Conservation (phyloP, 2,329 filamentous ascomycete genomes). For the Hymenoscyphus infarciens region DNA sequence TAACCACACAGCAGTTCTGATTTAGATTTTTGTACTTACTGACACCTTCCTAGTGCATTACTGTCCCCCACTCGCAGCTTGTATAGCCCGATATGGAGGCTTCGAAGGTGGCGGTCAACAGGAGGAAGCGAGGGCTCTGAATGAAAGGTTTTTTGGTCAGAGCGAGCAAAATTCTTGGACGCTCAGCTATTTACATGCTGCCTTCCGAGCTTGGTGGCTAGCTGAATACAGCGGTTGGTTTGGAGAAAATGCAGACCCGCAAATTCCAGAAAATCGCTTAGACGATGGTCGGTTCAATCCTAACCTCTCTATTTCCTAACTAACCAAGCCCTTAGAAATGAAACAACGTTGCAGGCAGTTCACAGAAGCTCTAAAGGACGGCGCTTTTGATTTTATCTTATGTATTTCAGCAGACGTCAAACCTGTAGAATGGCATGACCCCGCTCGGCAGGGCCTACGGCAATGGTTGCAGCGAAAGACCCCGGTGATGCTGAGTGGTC, state of each 20-base stretch:
- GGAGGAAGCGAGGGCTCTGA: constrained; percentile 65
- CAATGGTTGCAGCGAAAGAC: constrained; percentile 80
- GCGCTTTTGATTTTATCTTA: constrained; percentile 87
- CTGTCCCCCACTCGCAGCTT: constrained; percentile 73
- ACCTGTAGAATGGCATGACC: constrained; percentile 80
- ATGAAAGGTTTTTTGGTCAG: constrained; percentile 63
- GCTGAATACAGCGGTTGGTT: constrained; percentile 91
- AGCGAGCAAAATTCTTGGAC: constrained; percentile 68
- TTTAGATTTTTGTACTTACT: constrained; percentile 12
- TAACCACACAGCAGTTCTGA: background rate
- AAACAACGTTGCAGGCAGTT: constrained; percentile 70
- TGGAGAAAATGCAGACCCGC: constrained; percentile 62
- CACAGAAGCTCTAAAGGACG: constrained; percentile 75
- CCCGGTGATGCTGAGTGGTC: constrained; percentile 63
- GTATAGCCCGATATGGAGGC: constrained; percentile 75
- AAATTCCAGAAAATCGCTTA: constrained; percentile 60
- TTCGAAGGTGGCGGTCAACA: constrained; percentile 67
- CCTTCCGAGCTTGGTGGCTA: constrained; percentile 80
- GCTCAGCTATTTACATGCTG: constrained; percentile 72
- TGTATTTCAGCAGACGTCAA: constrained; percentile 79
- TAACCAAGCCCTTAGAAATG: constrained; percentile 49
- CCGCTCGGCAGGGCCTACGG: constrained; percentile 77
- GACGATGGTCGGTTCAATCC: constrained; percentile 45
- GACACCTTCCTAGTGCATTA: constrained; percentile 62
- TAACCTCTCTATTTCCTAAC: background rate